Evolutionary conservation across 306 rosid species (phyloP), one percentile per base, ranked within the genome.

Genomic region (Corylus americana): DNA sequence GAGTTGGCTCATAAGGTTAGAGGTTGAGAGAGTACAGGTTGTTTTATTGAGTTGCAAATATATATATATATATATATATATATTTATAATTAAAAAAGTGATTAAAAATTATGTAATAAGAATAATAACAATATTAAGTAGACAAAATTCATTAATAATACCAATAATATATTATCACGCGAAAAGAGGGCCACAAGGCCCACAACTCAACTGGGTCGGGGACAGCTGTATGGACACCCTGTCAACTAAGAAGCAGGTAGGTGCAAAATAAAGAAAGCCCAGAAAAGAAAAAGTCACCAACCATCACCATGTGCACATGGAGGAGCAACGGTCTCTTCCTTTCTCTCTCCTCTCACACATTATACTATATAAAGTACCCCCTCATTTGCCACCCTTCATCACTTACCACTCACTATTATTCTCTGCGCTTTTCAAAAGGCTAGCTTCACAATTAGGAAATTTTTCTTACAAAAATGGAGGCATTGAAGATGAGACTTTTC

Each of bases 221-320:
- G 69, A 79, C 89, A 88, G 91, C 88, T 88, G 91, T 84, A 50
- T 29, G 6, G 58, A 88, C 87, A 68, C 74, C 51, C 85, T 85
- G 86, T 85, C 82, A 78, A 72, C 61, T n/a, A 72, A 11, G 80
- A 83, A 87, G 83, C 71, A 74, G 74, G n/a, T 31, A 42, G 44
- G 45, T 17, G 81, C 53, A 70, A 76, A 80, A 22, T 66, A 54
- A 27, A 22, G 62, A 81, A 48, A 58, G 42, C 49, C 5, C 47
- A 66, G 20, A 42, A 18, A 67, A 39, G 27, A 44, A 31, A 31
- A 31, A 31, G 35, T 31, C 35, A 31, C 35, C 35, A 31, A 31
- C 35, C 35, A 31, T 31, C 35, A 3, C 37, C 58, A 54, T 62
- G 39, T 62, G 42, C 39, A 4, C 29, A 37, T 12, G 37, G 11